These are phyloP conservation scores for Fereydounia khargensis DNA, from an alignment of 1,284 basidiomycete genomes.

Conservation along the genomic window DNA sequence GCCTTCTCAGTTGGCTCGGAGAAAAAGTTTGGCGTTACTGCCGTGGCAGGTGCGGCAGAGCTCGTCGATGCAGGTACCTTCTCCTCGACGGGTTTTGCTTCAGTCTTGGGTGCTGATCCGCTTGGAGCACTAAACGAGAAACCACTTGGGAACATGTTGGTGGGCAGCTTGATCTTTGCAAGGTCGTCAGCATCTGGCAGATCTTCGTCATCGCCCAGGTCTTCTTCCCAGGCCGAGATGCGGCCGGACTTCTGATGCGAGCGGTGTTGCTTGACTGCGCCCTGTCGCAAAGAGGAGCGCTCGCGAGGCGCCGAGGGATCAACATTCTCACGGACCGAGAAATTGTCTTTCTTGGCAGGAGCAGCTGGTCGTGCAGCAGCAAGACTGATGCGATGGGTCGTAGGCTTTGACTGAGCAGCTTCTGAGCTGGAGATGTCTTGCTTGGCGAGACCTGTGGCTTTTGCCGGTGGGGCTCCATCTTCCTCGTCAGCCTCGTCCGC, in stretches of 20 bases:
- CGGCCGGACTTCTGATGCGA: slow-evolving; percentile 50
- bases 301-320: slow-evolving; percentile 24
- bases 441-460: slow-evolving; percentile 7
- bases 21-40: too few species aligned
- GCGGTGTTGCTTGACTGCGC: slow-evolving; percentile 40
- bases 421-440: too few species aligned
- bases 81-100: too few species aligned
- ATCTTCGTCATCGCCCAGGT: slow-evolving; percentile 50
- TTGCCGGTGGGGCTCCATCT: slow-evolving; percentile 11
- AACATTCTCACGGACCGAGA: slow-evolving; percentile 29
- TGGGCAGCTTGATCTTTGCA: slow-evolving; percentile 52
- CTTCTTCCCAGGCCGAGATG: slow-evolving; percentile 47
- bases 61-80: background rate
- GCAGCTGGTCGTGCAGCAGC: slow-evolving; percentile 16
- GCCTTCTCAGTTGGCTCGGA: too few species aligned
- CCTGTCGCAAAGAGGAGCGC: slow-evolving; percentile 49
- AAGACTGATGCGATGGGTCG: slow-evolving; percentile 23
- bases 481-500: slow-evolving; percentile 8
- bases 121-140: slow-evolving; percentile 48
- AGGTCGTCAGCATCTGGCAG: slow-evolving; percentile 44
- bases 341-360: slow-evolving; percentile 34
- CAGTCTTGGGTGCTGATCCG: too few species aligned
- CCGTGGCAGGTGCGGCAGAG: slow-evolving; percentile 1
- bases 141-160: slow-evolving; percentile 44
- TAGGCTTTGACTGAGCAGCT: slow-evolving; percentile 14